Base-by-base conservation (phyloP, 2,329 filamentous ascomycete species). In the Chaetomiaceae sp. region DNA sequence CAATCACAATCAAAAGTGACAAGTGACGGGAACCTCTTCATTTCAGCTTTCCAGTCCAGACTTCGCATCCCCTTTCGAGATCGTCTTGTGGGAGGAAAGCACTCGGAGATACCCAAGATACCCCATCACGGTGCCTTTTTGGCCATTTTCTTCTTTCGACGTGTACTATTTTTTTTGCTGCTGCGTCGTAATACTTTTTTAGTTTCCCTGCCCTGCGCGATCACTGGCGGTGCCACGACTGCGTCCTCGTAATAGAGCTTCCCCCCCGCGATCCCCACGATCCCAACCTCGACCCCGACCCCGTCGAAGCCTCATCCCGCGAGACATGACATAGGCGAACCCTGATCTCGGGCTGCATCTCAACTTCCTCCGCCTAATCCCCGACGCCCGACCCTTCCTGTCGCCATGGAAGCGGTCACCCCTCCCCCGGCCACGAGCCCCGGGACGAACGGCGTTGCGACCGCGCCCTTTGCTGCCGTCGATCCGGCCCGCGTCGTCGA, bases 401-500 rank as follows among this genome's bases (percentile, higher is more conserved):
- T n/a, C n/a, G 33, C 45, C 33, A 60, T 60, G 58, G 59, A 61
- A 56, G 55, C 52, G 44, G 53, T 52, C 35, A 44, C 50, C 19
- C 70, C 76, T 51, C 66, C 75, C 51, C 64, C 71, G 60, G 64
- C 66, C 56, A 68, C 71, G 62, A 68, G 67, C 56, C 61, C 73
- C 54, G 66, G 70, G 55, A 56, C 73, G 52, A 79, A 79, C 64
- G 77, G 76, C 62, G 68, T 74, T 48, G 62, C 64, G 40, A 60
- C 64, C 31, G 60, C 76, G 50, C 61, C 76, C 41, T 79, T 82
- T 58, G 72, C 73, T 52, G 72, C 75, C 55, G 72, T 88, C 65
- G 86, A 90, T 62, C 81, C 86, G n/a, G 74, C 72, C 57, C 72
- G 80, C 59, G 76, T 91, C 45, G 76, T 91, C 58, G 83, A 90